phyloP scores from a whole-genome alignment of 192 early-diverging fungal species.

The Coemansia pectinata region DNA sequence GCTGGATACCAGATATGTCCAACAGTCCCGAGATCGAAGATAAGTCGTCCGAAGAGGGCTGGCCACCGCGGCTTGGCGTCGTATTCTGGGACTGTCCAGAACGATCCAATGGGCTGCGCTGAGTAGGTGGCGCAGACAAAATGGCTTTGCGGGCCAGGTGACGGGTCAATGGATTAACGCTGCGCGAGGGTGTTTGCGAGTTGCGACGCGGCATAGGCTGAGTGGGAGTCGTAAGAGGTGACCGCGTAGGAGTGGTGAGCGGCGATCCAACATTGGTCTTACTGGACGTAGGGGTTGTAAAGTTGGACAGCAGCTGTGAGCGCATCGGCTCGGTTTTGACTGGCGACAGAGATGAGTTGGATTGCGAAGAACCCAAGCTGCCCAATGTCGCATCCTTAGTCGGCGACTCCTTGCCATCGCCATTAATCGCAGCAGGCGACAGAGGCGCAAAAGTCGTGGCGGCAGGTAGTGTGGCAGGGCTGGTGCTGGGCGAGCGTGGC shows the following conservation, averaged over 20 bases:
- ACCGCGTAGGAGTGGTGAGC: slow-evolving; percentile 20
- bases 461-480: neutral
- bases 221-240: neutral
- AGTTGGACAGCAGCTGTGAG: slow-evolving; percentile 30
- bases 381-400: slow-evolving; percentile 5
- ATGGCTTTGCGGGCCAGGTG: slow-evolving; percentile 46
- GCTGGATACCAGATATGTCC: slow-evolving; percentile 26
- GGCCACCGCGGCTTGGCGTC: slow-evolving; percentile 12
- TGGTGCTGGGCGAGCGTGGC: slow-evolving; percentile 15
- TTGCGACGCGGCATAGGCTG: slow-evolving; percentile 16
- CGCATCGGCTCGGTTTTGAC: slow-evolving; percentile 46
- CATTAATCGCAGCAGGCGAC: neutral
- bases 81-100: neutral
- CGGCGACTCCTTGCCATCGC: neutral
- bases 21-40: slow-evolving; percentile 17
- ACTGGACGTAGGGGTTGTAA: slow-evolving; percentile 21
- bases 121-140: slow-evolving; percentile 15
- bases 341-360: slow-evolving; percentile 40
- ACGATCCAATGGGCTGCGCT: slow-evolving; percentile 6
- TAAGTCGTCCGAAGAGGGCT: slow-evolving; percentile 8
- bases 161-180: slow-evolving; percentile 46
- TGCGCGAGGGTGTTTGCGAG: slow-evolving; percentile 34
- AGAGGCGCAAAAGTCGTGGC: neutral
- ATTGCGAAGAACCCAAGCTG: slow-evolving; percentile 21
- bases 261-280: neutral